Conservation (phyloP, 805 yeast genomes). For the Wickerhamiella australiensis region DNA sequence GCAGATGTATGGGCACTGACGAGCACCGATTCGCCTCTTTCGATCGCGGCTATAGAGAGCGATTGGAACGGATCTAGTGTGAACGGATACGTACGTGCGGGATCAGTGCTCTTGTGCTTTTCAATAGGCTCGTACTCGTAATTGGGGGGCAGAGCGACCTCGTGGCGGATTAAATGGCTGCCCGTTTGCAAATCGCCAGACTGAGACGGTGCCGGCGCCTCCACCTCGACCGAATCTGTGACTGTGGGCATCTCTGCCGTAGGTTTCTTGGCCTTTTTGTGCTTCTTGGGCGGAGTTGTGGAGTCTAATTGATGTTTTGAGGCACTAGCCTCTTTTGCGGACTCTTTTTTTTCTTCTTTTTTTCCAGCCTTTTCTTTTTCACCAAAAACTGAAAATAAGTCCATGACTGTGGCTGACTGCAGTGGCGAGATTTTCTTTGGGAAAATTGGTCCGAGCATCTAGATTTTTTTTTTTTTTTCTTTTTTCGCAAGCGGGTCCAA, state of each 20-base stretch:
- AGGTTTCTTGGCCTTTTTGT: neutral
- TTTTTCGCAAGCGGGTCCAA: too few species aligned
- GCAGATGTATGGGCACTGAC: conserved; percentile 98
- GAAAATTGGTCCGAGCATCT: too few species aligned
- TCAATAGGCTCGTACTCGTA: conserved; percentile 81
- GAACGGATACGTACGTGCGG: conserved; percentile 85
- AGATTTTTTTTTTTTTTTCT: too few species aligned
- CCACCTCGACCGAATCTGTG: conserved; percentile 22
- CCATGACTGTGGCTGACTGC: conserved; percentile 16
- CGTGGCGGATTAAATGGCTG: conserved; percentile 92
- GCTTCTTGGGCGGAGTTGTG: neutral
- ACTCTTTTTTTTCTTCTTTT: conserved; percentile 16
- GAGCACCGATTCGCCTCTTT: conserved; percentile 82
- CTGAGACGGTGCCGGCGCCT: conserved; percentile 15
- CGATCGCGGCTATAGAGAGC: conserved; percentile 90
- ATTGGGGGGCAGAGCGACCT: conserved; percentile 90
- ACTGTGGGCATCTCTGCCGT: conserved; percentile 14
- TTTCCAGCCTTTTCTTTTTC: conserved; percentile 17
- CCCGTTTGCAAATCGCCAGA: neutral
- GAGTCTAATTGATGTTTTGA: neutral
- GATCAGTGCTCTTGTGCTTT: conserved; percentile 65
- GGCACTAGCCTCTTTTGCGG: neutral
- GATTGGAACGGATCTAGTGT: conserved; percentile 95
- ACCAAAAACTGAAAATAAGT: conserved; percentile 21
- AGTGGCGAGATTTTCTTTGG: conserved; percentile 1